phyloP scores from a whole-genome alignment of 768 basidiomycete genomes.

The Boletellus ananiceps region DNA sequence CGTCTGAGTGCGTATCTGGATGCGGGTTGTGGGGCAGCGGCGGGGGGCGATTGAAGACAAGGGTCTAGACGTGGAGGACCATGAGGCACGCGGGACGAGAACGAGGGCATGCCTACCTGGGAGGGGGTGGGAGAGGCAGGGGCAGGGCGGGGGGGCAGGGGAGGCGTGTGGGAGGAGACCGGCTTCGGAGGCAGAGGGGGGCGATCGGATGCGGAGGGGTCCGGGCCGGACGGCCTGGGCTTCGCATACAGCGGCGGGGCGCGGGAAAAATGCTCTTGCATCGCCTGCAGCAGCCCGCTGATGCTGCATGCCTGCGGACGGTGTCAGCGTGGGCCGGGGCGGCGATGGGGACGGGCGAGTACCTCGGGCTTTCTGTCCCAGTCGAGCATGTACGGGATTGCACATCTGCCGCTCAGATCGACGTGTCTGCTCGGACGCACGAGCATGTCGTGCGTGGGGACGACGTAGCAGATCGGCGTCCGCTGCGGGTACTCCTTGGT shows the following conservation, averaged over 20 bases:
- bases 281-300: conserved; percentile 63
- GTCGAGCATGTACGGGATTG: conserved; percentile 60
- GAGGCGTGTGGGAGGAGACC: conserved; percentile 8
- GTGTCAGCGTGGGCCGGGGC: conserved; percentile 1
- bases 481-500: conserved; percentile 76
- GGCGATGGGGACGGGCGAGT: conserved; percentile 2
- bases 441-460: conserved; percentile 88
- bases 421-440: conserved; percentile 71
- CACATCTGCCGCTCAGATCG: conserved; percentile 76
- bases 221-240: conserved; percentile 40
- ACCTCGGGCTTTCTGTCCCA: conserved; percentile 80
- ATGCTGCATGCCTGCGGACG: conserved; percentile 66
- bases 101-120: conserved; percentile 18
- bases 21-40: conserved; percentile 31
- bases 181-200: conserved; percentile 41
- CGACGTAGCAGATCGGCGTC: conserved; percentile 86
- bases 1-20: conserved; percentile 8
- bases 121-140: too few species aligned
- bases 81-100: background rate
- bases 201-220: conserved; percentile 23
- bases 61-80: conserved; percentile 15
- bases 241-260: conserved; percentile 90
- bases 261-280: conserved; percentile 79
- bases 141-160: conserved; percentile 2
- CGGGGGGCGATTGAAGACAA: conserved; percentile 33